Evolutionary conservation across 225 moss, liverwort and hornwort genomes (phyloP).

Genomic region (Sphagnum tenellum): DNA sequence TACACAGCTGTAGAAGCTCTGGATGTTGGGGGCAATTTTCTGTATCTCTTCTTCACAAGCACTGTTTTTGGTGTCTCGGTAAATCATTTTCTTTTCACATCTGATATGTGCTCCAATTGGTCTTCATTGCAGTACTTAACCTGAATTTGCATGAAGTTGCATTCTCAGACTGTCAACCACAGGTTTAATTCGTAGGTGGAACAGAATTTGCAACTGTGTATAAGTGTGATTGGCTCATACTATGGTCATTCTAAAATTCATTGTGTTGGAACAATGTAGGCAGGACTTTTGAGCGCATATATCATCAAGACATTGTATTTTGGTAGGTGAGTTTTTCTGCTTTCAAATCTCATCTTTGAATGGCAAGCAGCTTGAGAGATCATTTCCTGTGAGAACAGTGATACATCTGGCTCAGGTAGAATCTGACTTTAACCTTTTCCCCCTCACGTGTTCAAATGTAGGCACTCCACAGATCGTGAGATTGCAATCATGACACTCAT

Average conservation of each 20-base stretch:
- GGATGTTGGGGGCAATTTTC: conserved; percentile 55
- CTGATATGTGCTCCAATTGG: too few relatives aligned
- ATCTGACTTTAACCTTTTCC: too few relatives aligned
- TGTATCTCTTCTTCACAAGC: conserved; percentile 72
- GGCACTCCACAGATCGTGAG: conserved; percentile 91
- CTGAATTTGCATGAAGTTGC: too few relatives aligned
- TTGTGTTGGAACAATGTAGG: conserved; percentile 18
- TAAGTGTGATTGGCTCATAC: too few relatives aligned
- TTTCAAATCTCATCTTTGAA: not conserved
- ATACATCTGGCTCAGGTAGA: too few relatives aligned
- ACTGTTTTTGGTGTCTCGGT: conserved; percentile 60
- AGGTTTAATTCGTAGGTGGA: too few relatives aligned
- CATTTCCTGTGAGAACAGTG: too few relatives aligned
- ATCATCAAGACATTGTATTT: conserved; percentile 88
- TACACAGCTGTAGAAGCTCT: conserved; percentile 49
- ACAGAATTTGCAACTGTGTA: too few relatives aligned
- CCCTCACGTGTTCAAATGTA: conserved; percentile 6
- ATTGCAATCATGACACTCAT: conserved; percentile 86
- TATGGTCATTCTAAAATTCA: too few relatives aligned
- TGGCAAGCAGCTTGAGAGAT: not conserved
- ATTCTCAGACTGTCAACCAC: too few relatives aligned
- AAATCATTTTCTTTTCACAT: not conserved
- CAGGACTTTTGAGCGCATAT: conserved; percentile 77
- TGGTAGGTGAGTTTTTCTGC: conserved; percentile 23
- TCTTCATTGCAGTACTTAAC: too few relatives aligned